Conservation (phyloP, 2,329 filamentous ascomycete species). For the Pseudocercospora crystallina region DNA sequence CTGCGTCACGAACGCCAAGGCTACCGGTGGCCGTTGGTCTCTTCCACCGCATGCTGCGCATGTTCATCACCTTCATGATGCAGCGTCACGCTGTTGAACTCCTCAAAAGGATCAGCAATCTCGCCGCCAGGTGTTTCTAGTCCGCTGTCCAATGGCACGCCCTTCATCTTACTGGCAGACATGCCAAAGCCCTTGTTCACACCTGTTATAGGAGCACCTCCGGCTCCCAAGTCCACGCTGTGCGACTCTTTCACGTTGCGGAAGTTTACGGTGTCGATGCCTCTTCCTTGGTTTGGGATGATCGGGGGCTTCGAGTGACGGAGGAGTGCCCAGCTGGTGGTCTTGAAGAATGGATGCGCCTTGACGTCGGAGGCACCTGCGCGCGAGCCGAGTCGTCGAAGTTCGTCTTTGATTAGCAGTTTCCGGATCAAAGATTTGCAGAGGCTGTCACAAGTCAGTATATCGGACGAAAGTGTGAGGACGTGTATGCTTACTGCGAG, state of each 20-base stretch:
- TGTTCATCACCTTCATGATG: slow-evolving; percentile 85
- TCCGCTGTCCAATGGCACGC: slow-evolving; percentile 82
- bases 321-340: slow-evolving; percentile 93
- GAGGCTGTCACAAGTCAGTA: slow-evolving; percentile 56
- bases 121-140: slow-evolving; percentile 83
- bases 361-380: slow-evolving; percentile 98
- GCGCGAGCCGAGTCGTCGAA: slow-evolving; percentile 84
- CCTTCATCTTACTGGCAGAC: slow-evolving; percentile 56
- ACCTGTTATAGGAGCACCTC: slow-evolving; percentile 27
- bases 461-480: slow-evolving; percentile 1
- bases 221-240: slow-evolving; percentile 79
- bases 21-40: slow-evolving; percentile 26
- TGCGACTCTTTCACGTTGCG: slow-evolving; percentile 96
- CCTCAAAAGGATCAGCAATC: slow-evolving; percentile 85
- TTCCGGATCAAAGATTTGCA: slow-evolving; percentile 97
- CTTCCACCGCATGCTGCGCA: slow-evolving; percentile 10
- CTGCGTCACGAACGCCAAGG: slow-evolving; percentile 6
- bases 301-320: slow-evolving; percentile 98
- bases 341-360: slow-evolving; percentile 90
- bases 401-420: slow-evolving; percentile 96
- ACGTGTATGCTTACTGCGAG: slow-evolving; percentile 70
- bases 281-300: slow-evolving; percentile 84
- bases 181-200: slow-evolving; percentile 39
- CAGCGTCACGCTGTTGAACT: slow-evolving; percentile 97
- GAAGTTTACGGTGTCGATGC: slow-evolving; percentile 94